Evolutionary conservation across 176 grass and related monocot species (phyloP), one percentile per base, ranked within the genome.

Genomic region (Miscanthus lutarioriparius): DNA sequence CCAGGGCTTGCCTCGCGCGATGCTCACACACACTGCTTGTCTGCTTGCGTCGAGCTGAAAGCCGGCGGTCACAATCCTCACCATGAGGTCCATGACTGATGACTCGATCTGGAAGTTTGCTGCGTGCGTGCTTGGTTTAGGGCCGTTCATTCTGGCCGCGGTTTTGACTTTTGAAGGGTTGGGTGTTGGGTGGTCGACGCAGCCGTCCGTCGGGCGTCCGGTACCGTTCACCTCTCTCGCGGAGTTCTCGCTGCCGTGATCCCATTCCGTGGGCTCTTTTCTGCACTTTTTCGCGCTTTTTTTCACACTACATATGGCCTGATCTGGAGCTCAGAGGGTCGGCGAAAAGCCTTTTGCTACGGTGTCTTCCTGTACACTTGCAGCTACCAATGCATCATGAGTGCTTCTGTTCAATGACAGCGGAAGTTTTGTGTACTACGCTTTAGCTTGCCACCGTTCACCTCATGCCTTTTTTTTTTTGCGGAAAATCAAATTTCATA

Each of bases 261-360:
- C 68, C 6, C 23, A 72, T 30, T 43, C 64, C 44, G 43, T 14
- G 45, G 7, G 36, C 54, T 10, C 36, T 78, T 75, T 75, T 7
- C 63, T 8, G 63, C 62, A 12, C 67, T 38, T 51, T 44, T 20
- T 22, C 25, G 63, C 78, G 22, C 49, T 20, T 82, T 81, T 25
- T 17, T 30, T 30, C 30, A 25, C 47, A 51, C 3, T 35, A n/a
- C 1, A 23, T 56, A 4, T 23, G 43, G 16, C 6, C 43, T 80
- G 43, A 67, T 68, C 63, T 80, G 79, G 45, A 81, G 79, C 30
- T 70, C 30, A 38, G 64, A 23, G 44, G 64, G 51, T 69, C 19
- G 10, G 7, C 43, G 1, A 81, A 4, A 1, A 26, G 64, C 1
- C 49, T 80, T 49, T 28, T 23, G 16, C 16, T n/a, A 37, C 49